phyloP scores from a whole-genome alignment of 2,329 filamentous ascomycete genomes.

The Colletotrichum shisoi region DNA sequence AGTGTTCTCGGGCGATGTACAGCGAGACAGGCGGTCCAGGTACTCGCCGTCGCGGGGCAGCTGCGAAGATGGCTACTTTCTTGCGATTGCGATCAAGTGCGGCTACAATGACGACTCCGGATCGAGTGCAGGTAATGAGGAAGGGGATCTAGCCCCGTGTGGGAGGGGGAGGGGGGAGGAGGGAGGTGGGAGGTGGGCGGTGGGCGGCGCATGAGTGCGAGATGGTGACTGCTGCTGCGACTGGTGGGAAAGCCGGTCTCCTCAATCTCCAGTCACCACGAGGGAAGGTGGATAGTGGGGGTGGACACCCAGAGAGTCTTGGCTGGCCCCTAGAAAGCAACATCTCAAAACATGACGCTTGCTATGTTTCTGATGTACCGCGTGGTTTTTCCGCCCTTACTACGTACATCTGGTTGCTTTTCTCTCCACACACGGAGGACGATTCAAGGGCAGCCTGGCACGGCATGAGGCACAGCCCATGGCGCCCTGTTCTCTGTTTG shows the following conservation, averaged over 20 bases:
- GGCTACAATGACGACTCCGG: conserved; percentile 12
- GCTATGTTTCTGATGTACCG: conserved; percentile 18
- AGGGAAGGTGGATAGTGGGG: conserved; percentile 35
- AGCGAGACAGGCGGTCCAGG: not conserved
- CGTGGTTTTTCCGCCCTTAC: conserved; percentile 6
- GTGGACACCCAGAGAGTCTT: conserved; percentile 28
- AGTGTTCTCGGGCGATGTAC: not conserved
- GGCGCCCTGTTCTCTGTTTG: not conserved
- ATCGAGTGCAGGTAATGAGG: conserved; percentile 9
- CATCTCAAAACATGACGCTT: conserved; percentile 31
- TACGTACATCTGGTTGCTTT: not conserved
- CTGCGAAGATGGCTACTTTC: not conserved
- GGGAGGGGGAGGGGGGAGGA: conserved; percentile 19
- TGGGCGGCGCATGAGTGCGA: not conserved
- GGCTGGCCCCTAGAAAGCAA: conserved; percentile 26
- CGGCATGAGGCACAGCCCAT: conserved; percentile 2
- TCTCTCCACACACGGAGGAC: not conserved
- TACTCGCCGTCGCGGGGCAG: not conserved
- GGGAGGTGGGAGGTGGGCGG: conserved; percentile 19
- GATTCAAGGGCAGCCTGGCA: conserved; percentile 19
- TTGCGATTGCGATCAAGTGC: conserved; percentile 31
- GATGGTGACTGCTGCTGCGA: not conserved
- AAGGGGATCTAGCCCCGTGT: conserved; percentile 5
- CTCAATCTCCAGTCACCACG: too few relatives aligned
- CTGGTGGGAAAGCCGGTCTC: not conserved